Conservation (phyloP, 2,329 filamentous ascomycete species). For the Penicillium paneum region DNA sequence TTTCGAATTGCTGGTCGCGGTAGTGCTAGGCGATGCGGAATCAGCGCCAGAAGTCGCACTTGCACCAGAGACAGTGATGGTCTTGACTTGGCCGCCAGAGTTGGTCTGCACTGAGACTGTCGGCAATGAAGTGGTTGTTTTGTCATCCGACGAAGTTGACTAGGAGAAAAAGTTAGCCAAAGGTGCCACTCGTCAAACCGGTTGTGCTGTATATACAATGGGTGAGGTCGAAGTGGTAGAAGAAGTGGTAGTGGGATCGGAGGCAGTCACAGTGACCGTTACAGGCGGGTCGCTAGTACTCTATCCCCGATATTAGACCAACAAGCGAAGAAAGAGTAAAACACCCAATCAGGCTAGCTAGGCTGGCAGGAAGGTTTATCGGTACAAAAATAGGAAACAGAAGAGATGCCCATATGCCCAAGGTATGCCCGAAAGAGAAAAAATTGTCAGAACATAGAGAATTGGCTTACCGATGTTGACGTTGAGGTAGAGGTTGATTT, state of each 20-base stretch:
- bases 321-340: conserved; percentile 11
- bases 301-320: conserved; percentile 20
- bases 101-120: conserved; percentile 24
- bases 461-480: conserved; percentile 27
- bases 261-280: conserved; percentile 16
- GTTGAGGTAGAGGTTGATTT: conserved; percentile 20
- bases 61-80: conserved; percentile 27
- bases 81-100: conserved; percentile 27
- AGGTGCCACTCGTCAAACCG: background rate
- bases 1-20: conserved; percentile 18
- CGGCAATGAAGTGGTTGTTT: conserved; percentile 15
- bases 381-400: background rate
- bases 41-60: conserved; percentile 16
- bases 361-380: background rate
- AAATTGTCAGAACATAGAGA: background rate
- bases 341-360: background rate
- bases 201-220: conserved; percentile 11
- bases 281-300: conserved; percentile 16
- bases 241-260: background rate
- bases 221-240: background rate
- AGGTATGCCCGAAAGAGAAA: conserved; percentile 1
- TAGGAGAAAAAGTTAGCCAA: conserved; percentile 11
- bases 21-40: conserved; percentile 13
- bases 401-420: background rate
- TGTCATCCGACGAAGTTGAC: conserved; percentile 12